Evolutionary conservation across 163 green algal species (phyloP), one percentile per base, ranked within the genome.

Genomic region (Scenedesmus sp.): DNA sequence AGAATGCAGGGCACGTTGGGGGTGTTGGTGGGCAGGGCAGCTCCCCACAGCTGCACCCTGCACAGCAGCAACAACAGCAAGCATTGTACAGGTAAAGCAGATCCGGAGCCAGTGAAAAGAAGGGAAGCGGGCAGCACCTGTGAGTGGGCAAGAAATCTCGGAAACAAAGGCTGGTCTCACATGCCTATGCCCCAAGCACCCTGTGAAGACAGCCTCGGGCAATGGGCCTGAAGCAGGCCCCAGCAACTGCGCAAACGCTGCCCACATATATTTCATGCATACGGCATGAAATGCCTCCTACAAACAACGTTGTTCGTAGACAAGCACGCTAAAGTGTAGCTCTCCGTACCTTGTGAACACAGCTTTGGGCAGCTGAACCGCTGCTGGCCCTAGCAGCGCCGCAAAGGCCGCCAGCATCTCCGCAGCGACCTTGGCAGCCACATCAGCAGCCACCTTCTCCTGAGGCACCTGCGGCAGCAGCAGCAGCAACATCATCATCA

Each of bases 21-120:
- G 2, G 85, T 94, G 93, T 97, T 97, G 73, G 94, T 79, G 4
- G 96, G 96, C 89, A 97, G 93, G 0, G 95, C 96, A 1, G 96
- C 96, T 8, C 96, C 96, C 96, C 96, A 97, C 88, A 97, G 91
- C 94, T 96, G 95, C 81, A 74, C 84, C 86, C 87, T 56, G 92
- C 56, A 52, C 23, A 3, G 15, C 4, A 52, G 46, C 46, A 76
- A 16, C n/a, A 7, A 46, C 34, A 46, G 34, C 34, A 46, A 46
- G 34, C 34, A 46, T 46, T 46, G 34, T 46, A 46, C 34, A 46
- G 34, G 34, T 46, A 0, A 46, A 0, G 34, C 34, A 46, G 34
- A 46, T 46, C 34, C 34, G 0, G 34, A 46, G 34, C 34, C 34
- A 46, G 34, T 46, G 34, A n/a, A 46, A 46, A 46, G 34, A 46